Base-by-base conservation (phyloP, 2,329 filamentous ascomycete genomes). In the Paraphaeosphaeria sporulosa region DNA sequence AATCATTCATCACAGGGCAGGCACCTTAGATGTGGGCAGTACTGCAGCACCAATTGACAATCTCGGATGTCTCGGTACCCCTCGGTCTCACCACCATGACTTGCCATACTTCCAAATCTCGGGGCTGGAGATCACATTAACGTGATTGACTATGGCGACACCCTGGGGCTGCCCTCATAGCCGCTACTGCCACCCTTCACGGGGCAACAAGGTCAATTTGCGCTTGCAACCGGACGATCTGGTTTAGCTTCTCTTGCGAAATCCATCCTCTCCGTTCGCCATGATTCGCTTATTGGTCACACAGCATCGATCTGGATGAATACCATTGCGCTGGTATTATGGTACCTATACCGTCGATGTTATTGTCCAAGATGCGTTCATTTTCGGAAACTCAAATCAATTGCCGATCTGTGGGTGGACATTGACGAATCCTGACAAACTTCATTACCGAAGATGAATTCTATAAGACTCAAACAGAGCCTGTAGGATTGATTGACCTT, bases 71-170 rank as follows among this genome's bases (percentile, higher is more conserved):
- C 27, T 17, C 21, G 21, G 25, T 8, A 47, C 44, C 21, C 44
- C 13, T 21, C 44, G 17, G 19, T 4, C 44, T 12, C 21, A 47
- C 27, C 44, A 47, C 44, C 23, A 27, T 47, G 44, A n/a, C n/a
- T n/a, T n/a, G n/a, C n/a, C n/a, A n/a, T n/a, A n/a, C 44, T 47
- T 47, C 44, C 44, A 47, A 47, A 47, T 47, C 44, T n/a, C 17
- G 23, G 44, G 44, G 44, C 44, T 27, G 21, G 17, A 27, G 13
- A 27, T 47, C 13, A 25, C 10, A 47, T 23, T 47, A 47, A 30
- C 21, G 17, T 2, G 25, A 17, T n/a, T 17, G 10, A 13, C 44
- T 15, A 47, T 47, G 44, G 27, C 25, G 44, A 30, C 44, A 47
- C 27, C 44, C 25, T 4, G 17, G 36, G 36, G 12, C 36, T 12